Conservation (phyloP, 345 rosid genomes). For the Turnera subulata region DNA sequence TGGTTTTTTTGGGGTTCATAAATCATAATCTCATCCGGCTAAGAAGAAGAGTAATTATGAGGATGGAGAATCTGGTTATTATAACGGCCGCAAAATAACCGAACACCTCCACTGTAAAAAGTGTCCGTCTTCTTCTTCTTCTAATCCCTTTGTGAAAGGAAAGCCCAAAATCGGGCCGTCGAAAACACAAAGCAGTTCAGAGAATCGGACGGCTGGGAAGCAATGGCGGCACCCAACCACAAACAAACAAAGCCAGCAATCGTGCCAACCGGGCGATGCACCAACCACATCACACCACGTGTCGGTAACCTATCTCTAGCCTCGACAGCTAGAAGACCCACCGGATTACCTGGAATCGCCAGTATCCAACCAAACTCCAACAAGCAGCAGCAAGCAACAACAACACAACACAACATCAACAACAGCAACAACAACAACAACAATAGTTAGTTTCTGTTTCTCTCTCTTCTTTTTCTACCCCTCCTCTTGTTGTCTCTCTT, state of each 20-base stretch:
- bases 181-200: not conserved
- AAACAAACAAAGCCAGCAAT: conserved; percentile 22
- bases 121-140: too few species aligned
- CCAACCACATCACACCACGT: conserved; percentile 35
- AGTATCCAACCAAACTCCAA: conserved; percentile 56
- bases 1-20: too few species aligned
- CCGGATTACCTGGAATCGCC: conserved; percentile 67
- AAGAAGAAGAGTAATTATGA: too few species aligned
- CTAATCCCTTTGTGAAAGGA: too few species aligned
- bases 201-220: conserved; percentile 51
- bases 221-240: conserved; percentile 26
- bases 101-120: too few species aligned
- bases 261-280: conserved; percentile 13
- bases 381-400: too few species aligned
- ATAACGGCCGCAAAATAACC: too few species aligned
- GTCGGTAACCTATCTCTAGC: conserved; percentile 12
- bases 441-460: conserved; percentile 13
- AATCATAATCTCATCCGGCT: too few species aligned
- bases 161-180: too few species aligned
- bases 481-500: conserved; percentile 9
- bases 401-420: too few species aligned
- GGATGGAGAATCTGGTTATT: too few species aligned
- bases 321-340: conserved; percentile 39
- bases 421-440: not conserved
- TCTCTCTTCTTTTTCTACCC: not conserved